Conservation (phyloP, 139 green algal species). For the Raphidocelis subcapitata region DNA sequence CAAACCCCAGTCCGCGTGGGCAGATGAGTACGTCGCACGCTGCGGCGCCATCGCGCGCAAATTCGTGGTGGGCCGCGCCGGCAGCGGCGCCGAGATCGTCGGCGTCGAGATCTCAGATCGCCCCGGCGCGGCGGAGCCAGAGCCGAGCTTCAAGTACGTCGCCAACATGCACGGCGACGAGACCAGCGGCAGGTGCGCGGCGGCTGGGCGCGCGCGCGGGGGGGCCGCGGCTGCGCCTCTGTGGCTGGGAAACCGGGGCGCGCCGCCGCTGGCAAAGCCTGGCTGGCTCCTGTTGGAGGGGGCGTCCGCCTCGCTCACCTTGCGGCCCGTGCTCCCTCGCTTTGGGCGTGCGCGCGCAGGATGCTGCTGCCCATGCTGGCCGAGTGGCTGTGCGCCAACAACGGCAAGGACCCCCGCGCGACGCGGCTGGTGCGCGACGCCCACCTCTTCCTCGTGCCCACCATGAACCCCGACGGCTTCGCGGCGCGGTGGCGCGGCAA, state of each 20-base stretch:
- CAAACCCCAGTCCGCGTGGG: too few relatives aligned
- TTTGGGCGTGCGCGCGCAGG: too few relatives aligned
- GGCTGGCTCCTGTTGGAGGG: too few relatives aligned
- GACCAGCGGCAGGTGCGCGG: conserved; percentile 52
- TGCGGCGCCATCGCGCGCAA: too few relatives aligned
- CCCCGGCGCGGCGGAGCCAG: conserved; percentile 5
- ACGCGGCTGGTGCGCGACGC: conserved; percentile 56
- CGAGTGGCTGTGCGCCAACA: conserved; percentile 75
- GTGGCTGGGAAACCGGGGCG: too few relatives aligned
- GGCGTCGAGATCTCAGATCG: conserved; percentile 18
- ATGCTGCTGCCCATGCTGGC: conserved; percentile 73
- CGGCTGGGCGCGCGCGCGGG: too few relatives aligned
- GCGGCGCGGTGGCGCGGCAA: conserved; percentile 7
- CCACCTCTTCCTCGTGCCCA: conserved; percentile 71
- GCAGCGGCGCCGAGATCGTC: not conserved
- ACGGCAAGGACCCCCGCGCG: conserved; percentile 22
- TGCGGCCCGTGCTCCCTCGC: too few relatives aligned
- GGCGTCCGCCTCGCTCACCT: too few relatives aligned
- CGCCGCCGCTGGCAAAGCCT: too few relatives aligned
- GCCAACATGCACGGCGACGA: conserved; percentile 91
- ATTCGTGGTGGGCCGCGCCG: not conserved
- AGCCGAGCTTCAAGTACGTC: conserved; percentile 47
- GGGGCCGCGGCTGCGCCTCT: too few relatives aligned
- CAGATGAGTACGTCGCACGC: too few relatives aligned
- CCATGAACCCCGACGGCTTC: conserved; percentile 91